Base-by-base conservation (phyloP, 495 filamentous ascomycete genomes). In the Penicillium samsonianum region DNA sequence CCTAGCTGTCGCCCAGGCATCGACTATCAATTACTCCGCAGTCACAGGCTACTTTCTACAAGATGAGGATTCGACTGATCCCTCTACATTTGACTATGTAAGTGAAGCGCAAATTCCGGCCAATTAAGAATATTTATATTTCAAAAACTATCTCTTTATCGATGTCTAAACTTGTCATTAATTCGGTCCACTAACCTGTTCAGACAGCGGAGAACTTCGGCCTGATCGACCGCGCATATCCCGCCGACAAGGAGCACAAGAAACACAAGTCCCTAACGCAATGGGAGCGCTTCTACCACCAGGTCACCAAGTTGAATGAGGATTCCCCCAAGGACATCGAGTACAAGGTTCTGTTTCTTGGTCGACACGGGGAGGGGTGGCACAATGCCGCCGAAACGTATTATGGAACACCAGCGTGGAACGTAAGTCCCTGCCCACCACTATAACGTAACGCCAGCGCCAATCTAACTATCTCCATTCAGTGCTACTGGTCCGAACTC, bases 401-500 rank as follows among this genome's bases (percentile, higher is more conserved):
- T 60, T 91, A 87, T 58, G 88, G 88, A 20, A 87, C 83, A 0
- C 76, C 77, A 3, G 82, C 82, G 16, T 90, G 88, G 87, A 82
- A 89, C 66, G 84, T 85, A 61, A 63, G 81, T 71, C 16, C 23
- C 35, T 42, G 16, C 5, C 46, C 41, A 33, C n/a, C 16, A 17
- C n/a, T 7, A 3, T 38, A 38, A 17, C 2, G 2, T 50, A 20
- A 50, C 59, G 20, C 56, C 26, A 23, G 48, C 5, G 28, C 16
- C 31, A 43, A 42, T 30, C 31, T 47, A 52, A 52, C 31, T 3
- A 48, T 14, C 38, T 23, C 16, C 20, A 35, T 33, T 43, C 55
- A 87, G 82, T 90, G 87, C 71, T 85, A 91, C 74, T 93, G 87
- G 84, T 83, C 87, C 43, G 75, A 81, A 43, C 78, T 86, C 2